A percentile compares a stretch with the other conserved stretches of the same genome.
These are phyloP conservation scores for Entophlyctis luteolus DNA, from an alignment of 192 early-diverging fungal species.

Conservation along the genomic window DNA sequence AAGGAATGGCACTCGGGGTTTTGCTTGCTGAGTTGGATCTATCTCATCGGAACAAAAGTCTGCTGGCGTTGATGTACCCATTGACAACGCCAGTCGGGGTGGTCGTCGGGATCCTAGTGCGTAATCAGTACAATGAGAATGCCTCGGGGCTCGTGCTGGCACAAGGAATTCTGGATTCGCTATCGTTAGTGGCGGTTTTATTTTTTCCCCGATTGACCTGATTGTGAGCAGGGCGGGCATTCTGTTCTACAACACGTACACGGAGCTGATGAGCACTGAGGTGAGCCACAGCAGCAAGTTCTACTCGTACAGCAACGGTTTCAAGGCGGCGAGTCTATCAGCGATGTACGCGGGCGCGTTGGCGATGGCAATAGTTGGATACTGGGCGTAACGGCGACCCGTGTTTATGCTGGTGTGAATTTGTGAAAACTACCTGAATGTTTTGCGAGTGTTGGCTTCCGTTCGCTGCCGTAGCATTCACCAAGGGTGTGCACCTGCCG, in stretches of 20 bases:
- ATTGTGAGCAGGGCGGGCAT: constrained; percentile 57
- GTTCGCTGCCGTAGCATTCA: no score
- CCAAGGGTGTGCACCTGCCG: no score
- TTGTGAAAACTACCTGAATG: no score
- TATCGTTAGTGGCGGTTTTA: constrained; percentile 44
- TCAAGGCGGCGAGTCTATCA: constrained; percentile 52
- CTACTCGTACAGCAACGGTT: constrained; percentile 17
- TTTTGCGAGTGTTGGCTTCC: no score
- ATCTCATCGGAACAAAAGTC: background rate
- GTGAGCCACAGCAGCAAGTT: constrained; percentile 59
- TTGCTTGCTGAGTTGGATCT: constrained; percentile 6
- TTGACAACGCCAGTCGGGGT: constrained; percentile 79
- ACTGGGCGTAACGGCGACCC: constrained; percentile 67
- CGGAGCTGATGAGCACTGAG: constrained; percentile 70
- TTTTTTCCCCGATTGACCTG: background rate
- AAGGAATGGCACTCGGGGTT: constrained; percentile 36
- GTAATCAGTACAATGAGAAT: constrained; percentile 53
- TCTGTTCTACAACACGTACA: constrained; percentile 71
- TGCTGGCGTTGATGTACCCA: constrained; percentile 47
- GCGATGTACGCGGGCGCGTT: constrained; percentile 69
- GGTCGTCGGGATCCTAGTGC: constrained; percentile 68
- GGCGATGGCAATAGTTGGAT: constrained; percentile 71
- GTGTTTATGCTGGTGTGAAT: no score
- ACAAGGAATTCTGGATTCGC: constrained; percentile 73
- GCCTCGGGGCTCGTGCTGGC: constrained; percentile 53